Evolutionary conservation across 1,139 yeast genomes (phyloP), one percentile per base, ranked within the genome.

Genomic region (Taphrina deformans): DNA sequence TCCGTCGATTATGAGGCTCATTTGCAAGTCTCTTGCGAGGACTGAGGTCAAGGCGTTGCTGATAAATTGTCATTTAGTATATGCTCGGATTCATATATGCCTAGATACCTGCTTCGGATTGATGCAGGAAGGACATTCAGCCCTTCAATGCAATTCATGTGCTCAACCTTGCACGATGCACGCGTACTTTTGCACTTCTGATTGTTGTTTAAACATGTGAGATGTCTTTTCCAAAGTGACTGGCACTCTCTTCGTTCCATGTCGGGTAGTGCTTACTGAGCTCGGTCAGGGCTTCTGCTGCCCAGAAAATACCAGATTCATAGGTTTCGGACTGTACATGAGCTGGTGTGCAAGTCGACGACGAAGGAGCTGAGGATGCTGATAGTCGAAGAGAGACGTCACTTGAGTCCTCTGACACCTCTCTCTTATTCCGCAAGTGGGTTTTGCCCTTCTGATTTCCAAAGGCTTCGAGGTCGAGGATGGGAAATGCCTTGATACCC

Each of bases 401-500:
- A 21, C 48, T 44, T 1, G 48, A 44, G 3, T 44, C 48, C 48
- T 2, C 53, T 6, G 53, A 27, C 16, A 24, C 12, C 24, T 21
- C 33, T 16, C 40, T 29, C 44, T n/a, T 51, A 24, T 41, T 16
- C 3, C 23, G 31, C n/a, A 53, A 23, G 23, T 24, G 45, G 6
- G 35, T 24, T 23, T 53, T 53, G 46, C 48, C 58, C 35, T 53
- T 53, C 35, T 53, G 35, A 7, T 53, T 46, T 2, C 48, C 48
- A n/a, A 40, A 35, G 2, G 45, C 45, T 18, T 21, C 48, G 10
- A 35, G 35, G 24, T 53, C 48, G 18, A 53, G 27, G 40, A 48
- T 50, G 4, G 63, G 63, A 21, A 38, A 26, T 2, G 63, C 63
- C 46, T 59, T 59, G 40, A 59, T 38, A 21, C 63, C 50, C 10